Percentiles rank a stretch among this genome's conserved stretches.
Evolutionary conservation across 148 eudicot genomes (phyloP).

Genomic region (Polygonum maritimum): DNA sequence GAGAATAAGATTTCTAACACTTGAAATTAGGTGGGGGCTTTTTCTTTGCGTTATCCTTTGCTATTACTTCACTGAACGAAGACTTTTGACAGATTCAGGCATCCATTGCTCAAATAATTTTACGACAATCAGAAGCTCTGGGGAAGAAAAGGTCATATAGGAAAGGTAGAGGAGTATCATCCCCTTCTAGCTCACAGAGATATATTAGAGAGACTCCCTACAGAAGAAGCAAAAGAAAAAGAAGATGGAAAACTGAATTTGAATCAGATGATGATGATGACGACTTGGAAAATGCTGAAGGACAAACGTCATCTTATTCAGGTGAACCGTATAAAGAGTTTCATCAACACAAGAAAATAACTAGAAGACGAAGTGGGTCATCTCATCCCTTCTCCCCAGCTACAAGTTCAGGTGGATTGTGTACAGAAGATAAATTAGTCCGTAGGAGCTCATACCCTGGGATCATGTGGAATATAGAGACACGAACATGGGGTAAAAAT

Average conservation of each 20-base stretch:
- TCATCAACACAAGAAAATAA: constrained; percentile 24
- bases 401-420: constrained; percentile 29
- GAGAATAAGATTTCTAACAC: background rate
- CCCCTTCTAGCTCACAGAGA: background rate
- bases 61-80: background rate
- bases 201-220: constrained; percentile 1
- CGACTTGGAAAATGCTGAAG: constrained; percentile 35
- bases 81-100: constrained; percentile 54
- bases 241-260: constrained; percentile 33
- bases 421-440: constrained; percentile 38
- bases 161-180: background rate
- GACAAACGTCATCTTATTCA: constrained; percentile 39
- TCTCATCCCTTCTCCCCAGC: constrained; percentile 41
- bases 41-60: background rate
- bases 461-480: constrained; percentile 38
- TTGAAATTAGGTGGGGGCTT: background rate
- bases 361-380: constrained; percentile 29
- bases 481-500: constrained; percentile 64
- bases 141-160: constrained; percentile 39
- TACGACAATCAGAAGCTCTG: constrained; percentile 66
- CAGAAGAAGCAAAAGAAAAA: constrained; percentile 12
- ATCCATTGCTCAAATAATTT: constrained; percentile 55
- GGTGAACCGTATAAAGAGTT: constrained; percentile 47
- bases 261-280: constrained; percentile 73
- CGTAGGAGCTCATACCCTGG: constrained; percentile 31